Evolutionary conservation across 371 early-diverging fungal species (phyloP).

Genomic region (Mortierella sp.): DNA sequence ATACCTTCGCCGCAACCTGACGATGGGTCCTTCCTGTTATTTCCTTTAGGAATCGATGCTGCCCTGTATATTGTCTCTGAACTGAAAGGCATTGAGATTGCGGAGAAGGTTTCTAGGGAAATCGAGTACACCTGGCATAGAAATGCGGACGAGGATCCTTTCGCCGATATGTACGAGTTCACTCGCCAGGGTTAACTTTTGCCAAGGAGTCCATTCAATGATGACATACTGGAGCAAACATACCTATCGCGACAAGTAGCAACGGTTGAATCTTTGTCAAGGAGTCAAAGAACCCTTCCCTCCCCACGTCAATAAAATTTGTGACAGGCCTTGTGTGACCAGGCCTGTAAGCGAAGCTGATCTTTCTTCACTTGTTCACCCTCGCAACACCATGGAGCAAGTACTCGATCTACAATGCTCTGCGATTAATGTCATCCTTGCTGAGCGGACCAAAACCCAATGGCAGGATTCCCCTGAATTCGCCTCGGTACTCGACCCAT

Average conservation of each 20-base stretch:
- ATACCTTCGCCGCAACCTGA: too few species aligned
- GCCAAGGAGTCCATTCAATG: too few species aligned
- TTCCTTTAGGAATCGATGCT: slow-evolving; percentile 34
- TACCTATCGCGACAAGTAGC: too few species aligned
- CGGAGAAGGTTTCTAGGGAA: slow-evolving; percentile 20
- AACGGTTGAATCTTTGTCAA: too few species aligned
- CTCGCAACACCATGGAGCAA: slow-evolving; percentile 25
- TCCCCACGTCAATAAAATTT: background rate
- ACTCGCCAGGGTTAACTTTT: slow-evolving; percentile 16
- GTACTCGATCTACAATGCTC: slow-evolving; percentile 20
- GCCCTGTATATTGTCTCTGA: slow-evolving; percentile 40
- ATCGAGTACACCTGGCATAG: slow-evolving; percentile 52
- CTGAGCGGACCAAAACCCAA: slow-evolving; percentile 26
- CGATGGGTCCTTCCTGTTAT: too few species aligned
- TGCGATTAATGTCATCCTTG: slow-evolving; percentile 27
- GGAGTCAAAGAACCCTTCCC: too few species aligned
- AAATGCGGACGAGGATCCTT: slow-evolving; percentile 39
- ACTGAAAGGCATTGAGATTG: slow-evolving; percentile 13
- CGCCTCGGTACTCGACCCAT: slow-evolving; percentile 19
- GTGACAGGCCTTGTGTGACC: too few species aligned
- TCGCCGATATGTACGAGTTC: slow-evolving; percentile 46
- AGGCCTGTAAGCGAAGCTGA: too few species aligned
- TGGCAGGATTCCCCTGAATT: slow-evolving; percentile 47
- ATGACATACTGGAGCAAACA: too few species aligned
- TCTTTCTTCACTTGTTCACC: too few species aligned